phyloP scores from a whole-genome alignment of 345 rosid genomes.

The Camelina laxa region DNA sequence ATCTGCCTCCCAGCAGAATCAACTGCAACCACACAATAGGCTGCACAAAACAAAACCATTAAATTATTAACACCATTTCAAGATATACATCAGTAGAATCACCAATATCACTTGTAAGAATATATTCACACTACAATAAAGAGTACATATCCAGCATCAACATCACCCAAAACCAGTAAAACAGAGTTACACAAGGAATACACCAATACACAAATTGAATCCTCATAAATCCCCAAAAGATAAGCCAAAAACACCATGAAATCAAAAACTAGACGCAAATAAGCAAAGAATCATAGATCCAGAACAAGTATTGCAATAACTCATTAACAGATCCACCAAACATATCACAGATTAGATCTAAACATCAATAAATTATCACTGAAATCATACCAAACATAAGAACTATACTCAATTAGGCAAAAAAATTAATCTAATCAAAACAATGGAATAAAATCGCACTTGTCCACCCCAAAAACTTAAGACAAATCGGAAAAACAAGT shows the following conservation, averaged over 20 bases:
- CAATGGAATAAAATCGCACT: not conserved
- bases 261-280: not conserved
- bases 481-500: not conserved
- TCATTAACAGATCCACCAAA: slow-evolving; percentile 25
- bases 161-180: slow-evolving; percentile 9
- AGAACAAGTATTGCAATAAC: slow-evolving; percentile 14
- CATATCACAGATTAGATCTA: slow-evolving; percentile 28
- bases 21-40: slow-evolving; percentile 90
- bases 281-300: slow-evolving; percentile 33
- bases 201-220: slow-evolving; percentile 1
- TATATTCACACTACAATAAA: not conserved
- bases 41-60: slow-evolving; percentile 53
- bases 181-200: slow-evolving; percentile 16
- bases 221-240: not conserved
- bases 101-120: not conserved
- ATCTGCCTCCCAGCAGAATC: slow-evolving; percentile 89
- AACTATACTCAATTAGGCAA: slow-evolving; percentile 13
- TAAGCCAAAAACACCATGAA: not conserved
- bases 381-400: slow-evolving; percentile 14
- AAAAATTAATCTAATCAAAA: not conserved
- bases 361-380: slow-evolving; percentile 3
- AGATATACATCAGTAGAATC: not conserved
- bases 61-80: not conserved
- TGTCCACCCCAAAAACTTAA: not conserved
- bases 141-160: not conserved